These are phyloP conservation scores for Laguncularia racemosa DNA, from an alignment of 345 rosid species.

Conservation along the genomic window DNA sequence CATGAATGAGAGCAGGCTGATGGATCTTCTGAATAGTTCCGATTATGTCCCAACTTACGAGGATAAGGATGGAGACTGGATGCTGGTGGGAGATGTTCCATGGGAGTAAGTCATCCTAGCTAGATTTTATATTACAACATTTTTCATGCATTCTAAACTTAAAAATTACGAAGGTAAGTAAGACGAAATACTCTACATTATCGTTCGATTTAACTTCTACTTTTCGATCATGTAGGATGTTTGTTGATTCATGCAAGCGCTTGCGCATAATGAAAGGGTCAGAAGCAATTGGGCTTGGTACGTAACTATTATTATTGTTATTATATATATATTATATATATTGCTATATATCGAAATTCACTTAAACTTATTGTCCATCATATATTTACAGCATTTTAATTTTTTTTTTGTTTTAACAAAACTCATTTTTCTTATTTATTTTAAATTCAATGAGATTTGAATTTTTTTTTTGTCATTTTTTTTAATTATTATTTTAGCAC, in stretches of 20 bases:
- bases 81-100: slow-evolving; percentile 99
- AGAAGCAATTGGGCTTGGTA: slow-evolving; percentile 95
- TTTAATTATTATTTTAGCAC: slow-evolving; percentile 20
- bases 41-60: slow-evolving; percentile 95
- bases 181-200: no score
- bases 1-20: slow-evolving; percentile 92
- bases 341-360: no score
- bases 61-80: slow-evolving; percentile 98
- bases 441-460: background rate
- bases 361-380: no score
- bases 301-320: background rate
- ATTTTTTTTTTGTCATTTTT: no score
- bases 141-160: background rate
- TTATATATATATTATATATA: no score
- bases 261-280: slow-evolving; percentile 96
- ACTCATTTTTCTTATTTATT: background rate
- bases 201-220: no score
- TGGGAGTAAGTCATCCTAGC: slow-evolving; percentile 61
- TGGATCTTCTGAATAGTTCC: slow-evolving; percentile 82
- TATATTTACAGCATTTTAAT: background rate
- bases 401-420: no score
- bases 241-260: slow-evolving; percentile 95
- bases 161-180: no score
- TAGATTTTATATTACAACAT: slow-evolving; percentile 1
- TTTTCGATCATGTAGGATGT: slow-evolving; percentile 51